A percentile compares a stretch with the other conserved stretches of the same genome.
Conservation (phyloP, 768 basidiomycete species). For the Termitomyces sp. region DNA sequence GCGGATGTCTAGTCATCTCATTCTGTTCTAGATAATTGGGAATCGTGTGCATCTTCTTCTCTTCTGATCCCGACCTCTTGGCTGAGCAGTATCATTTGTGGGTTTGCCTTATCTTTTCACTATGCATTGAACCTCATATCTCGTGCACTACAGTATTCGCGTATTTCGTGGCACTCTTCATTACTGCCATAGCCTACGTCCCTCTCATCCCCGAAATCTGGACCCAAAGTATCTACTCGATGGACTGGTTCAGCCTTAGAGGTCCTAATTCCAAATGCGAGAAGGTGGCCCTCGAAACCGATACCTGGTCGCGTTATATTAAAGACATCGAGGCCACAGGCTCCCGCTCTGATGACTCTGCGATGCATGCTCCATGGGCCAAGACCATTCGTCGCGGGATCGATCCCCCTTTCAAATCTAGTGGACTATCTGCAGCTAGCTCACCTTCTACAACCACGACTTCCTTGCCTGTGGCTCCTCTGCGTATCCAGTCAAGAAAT, state of each 20-base stretch:
- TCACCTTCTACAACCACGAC: slow-evolving; percentile 14
- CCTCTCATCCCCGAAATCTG: slow-evolving; percentile 44
- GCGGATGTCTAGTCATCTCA: slow-evolving; percentile 2
- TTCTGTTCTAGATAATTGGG: slow-evolving; percentile 31
- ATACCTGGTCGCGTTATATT: slow-evolving; percentile 10
- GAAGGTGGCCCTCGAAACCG: slow-evolving; percentile 1
- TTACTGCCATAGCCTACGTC: slow-evolving; percentile 43
- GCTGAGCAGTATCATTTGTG: slow-evolving; percentile 45
- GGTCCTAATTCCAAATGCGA: not conserved
- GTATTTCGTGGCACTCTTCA: slow-evolving; percentile 54
- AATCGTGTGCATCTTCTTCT: slow-evolving; percentile 42
- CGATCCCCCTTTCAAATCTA: slow-evolving; percentile 47
- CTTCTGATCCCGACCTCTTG: slow-evolving; percentile 46
- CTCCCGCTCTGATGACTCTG: slow-evolving; percentile 13
- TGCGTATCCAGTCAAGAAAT: slow-evolving; percentile 24
- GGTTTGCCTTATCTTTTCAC: slow-evolving; percentile 14
- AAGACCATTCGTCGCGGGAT: slow-evolving; percentile 47
- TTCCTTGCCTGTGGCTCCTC: slow-evolving; percentile 26
- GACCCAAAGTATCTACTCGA: slow-evolving; percentile 43
- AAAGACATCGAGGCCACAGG: slow-evolving; percentile 21
- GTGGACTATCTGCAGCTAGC: slow-evolving; percentile 12
- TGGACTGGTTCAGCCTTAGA: slow-evolving; percentile 52
- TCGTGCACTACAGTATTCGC: slow-evolving; percentile 32
- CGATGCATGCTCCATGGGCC: slow-evolving; percentile 49
- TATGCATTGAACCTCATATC: not conserved